phyloP scores from a whole-genome alignment of 805 yeast genomes.

The Candida boleticola region DNA sequence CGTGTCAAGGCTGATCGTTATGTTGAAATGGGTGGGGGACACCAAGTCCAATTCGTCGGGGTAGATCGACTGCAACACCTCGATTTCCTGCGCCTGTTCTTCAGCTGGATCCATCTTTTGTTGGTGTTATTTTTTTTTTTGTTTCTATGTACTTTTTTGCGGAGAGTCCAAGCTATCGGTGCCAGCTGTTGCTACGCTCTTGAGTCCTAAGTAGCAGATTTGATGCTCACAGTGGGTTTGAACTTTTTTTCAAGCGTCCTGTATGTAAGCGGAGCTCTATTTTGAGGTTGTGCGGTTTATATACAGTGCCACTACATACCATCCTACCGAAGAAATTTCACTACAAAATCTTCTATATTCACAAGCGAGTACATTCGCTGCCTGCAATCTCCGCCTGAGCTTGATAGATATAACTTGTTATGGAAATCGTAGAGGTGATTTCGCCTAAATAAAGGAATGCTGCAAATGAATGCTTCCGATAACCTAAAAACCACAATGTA shows the following conservation, averaged over 20 bases:
- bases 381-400: no score
- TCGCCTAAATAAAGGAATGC: background rate
- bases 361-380: no score
- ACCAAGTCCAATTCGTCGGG: constrained; percentile 77
- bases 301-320: no score
- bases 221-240: no score
- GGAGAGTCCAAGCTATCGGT: background rate
- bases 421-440: background rate
- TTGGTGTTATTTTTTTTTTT: background rate
- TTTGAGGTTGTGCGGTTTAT: background rate
- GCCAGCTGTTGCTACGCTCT: background rate
- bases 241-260: background rate
- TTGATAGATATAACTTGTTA: background rate
- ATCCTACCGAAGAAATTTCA: no score
- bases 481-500: no score
- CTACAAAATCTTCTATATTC: no score
- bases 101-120: constrained; percentile 66
- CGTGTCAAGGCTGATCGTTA: constrained; percentile 67
- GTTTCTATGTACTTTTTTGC: background rate
- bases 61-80: constrained; percentile 84
- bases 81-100: constrained; percentile 88
- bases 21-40: constrained; percentile 50
- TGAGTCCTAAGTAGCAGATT: no score
- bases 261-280: background rate
- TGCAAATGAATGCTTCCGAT: background rate